phyloP scores from a whole-genome alignment of 805 yeast genomes.

The Ogataea nonfermentans region DNA sequence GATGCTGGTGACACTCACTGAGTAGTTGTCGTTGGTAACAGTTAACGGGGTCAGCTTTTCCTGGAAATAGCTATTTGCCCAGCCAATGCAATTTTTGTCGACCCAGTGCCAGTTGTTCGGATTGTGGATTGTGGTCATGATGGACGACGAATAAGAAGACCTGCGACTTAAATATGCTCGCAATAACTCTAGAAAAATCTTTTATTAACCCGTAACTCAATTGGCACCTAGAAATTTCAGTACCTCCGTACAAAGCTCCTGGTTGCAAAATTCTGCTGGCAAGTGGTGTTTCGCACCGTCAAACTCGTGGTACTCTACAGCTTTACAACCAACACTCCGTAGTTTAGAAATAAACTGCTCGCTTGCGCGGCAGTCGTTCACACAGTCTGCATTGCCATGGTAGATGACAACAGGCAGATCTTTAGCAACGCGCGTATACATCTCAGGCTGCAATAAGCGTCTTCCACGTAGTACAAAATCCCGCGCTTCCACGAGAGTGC shows the following conservation, averaged over 20 bases:
- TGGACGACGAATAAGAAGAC: slow-evolving; percentile 2
- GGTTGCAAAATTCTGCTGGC: slow-evolving; percentile 45
- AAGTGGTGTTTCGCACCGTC: slow-evolving; percentile 44
- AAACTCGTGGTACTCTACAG: slow-evolving; percentile 30
- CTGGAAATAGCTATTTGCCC: slow-evolving; percentile 79
- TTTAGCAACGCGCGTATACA: slow-evolving; percentile 36
- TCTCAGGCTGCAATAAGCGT: slow-evolving; percentile 39
- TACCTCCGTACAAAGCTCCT: slow-evolving; percentile 36
- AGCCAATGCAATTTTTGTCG: slow-evolving; percentile 89
- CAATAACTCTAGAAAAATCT: slow-evolving; percentile 23
- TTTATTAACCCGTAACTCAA: slow-evolving; percentile 6
- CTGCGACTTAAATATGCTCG: background rate
- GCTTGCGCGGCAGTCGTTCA: slow-evolving; percentile 54
- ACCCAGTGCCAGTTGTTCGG: slow-evolving; percentile 99
- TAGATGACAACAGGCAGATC: slow-evolving; percentile 50
- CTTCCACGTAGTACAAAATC: slow-evolving; percentile 68
- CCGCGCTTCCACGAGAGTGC: slow-evolving; percentile 53
- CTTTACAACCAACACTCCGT: slow-evolving; percentile 22
- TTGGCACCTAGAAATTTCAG: slow-evolving; percentile 15
- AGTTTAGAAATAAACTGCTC: slow-evolving; percentile 38
- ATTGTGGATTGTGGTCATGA: slow-evolving; percentile 83
- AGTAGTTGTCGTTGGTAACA: slow-evolving; percentile 35
- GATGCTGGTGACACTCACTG: slow-evolving; percentile 37
- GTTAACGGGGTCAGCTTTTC: slow-evolving; percentile 53
- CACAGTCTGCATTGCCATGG: slow-evolving; percentile 64